Base-by-base conservation (phyloP, 1,284 basidiomycete genomes). In the Fomitopsis palustris region DNA sequence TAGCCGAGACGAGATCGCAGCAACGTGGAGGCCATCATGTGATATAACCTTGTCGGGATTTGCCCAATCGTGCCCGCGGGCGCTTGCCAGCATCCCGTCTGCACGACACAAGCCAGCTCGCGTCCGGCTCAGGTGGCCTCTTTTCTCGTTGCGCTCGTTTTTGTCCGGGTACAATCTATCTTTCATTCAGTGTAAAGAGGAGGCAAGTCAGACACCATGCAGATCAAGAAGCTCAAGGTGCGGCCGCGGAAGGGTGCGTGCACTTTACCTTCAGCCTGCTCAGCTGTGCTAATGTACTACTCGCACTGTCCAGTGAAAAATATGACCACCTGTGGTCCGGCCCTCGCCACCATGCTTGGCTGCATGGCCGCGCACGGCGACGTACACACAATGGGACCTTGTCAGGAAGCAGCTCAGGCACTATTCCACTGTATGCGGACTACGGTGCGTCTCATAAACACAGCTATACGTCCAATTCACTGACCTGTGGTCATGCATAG, bases 331-430 rank as follows among this genome's bases (percentile, higher is more conserved):
- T 95, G 93, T 71, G 85, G 86, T 16, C 76, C 84, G 27, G 89
- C 95, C 73, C 81, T 97, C 59, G 81, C 88, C 12, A 77, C 86
- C 55, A 92, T 98, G 87, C 84, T 98, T 39, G 86, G 88, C 51
- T 98, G 95, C 76, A 96, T 93, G 92, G 93, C 95, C n/a, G 87
- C 90, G 17, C 83, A 85, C 3, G 78, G 80, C 33, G 94, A 97
- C 72, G 64, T 91, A 33, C 81, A 83, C 65, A 87, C 85, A 23
- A 77, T 78, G 10, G 78, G 78, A 1, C 66, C 76, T 27, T 98
- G 95, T 73, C 81, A 83, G 59, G 79, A 83, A 16, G 77, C 83
- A 17, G 88, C 94, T 0, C 77, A 87, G 64, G 75, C 78, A 23
- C 75, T 97, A 60, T 91, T 90, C 68, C 80, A 86, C 35, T 98